Conservation (phyloP, 2,329 filamentous ascomycete species). For the Lachnellula suecica region DNA sequence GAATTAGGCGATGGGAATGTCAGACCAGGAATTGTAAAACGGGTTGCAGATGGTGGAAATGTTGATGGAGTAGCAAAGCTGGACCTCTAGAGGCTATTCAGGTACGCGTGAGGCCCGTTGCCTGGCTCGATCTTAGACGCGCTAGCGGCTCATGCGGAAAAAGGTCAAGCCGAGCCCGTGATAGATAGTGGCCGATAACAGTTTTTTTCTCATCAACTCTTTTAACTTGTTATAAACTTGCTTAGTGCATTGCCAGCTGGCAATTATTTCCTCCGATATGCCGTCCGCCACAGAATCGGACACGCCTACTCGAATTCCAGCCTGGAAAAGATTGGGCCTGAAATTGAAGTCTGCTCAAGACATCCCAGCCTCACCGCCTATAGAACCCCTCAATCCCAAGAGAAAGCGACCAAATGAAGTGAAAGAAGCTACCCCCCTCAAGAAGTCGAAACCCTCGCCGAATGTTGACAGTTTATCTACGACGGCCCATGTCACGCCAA, state of each 20-base stretch:
- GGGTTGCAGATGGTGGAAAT: constrained; percentile 8
- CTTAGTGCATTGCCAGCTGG: constrained; percentile 8
- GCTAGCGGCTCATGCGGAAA: no score
- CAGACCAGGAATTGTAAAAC: background rate
- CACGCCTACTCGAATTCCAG: constrained; percentile 41
- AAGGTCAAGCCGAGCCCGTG: no score
- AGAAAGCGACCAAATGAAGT: constrained; percentile 25
- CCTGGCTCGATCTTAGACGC: no score
- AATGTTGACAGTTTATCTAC: constrained; percentile 5
- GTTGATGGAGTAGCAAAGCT: background rate
- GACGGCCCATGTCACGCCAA: constrained; percentile 27
- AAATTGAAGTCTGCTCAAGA: constrained; percentile 51
- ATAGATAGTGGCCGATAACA: no score
- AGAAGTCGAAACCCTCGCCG: constrained; percentile 28
- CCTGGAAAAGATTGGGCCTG: constrained; percentile 60
- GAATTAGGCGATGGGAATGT: background rate
- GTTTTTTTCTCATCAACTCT: constrained; percentile 2
- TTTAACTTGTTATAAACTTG: constrained; percentile 8
- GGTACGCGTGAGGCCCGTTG: constrained; percentile 13
- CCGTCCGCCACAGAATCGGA: constrained; percentile 21
- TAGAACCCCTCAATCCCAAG: constrained; percentile 22
- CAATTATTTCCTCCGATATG: constrained; percentile 15
- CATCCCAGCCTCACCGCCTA: constrained; percentile 10
- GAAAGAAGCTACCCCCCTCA: constrained; percentile 20
- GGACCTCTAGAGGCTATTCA: background rate